phyloP scores from a whole-genome alignment of 1,284 basidiomycete species.

The Trichosporon sp. region DNA sequence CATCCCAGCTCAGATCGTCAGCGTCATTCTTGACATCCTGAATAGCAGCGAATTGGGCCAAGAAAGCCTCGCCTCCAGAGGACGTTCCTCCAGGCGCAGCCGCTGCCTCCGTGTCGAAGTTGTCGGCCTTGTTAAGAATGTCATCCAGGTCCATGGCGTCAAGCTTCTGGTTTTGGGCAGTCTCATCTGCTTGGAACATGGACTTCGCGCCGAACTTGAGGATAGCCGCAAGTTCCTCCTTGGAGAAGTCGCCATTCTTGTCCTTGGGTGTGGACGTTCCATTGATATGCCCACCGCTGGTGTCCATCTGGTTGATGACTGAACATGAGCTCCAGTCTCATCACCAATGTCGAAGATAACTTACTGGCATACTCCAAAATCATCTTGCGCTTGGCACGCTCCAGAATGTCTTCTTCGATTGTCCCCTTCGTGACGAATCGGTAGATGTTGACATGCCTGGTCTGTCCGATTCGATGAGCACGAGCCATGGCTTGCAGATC shows the following conservation, averaged over 20 bases:
- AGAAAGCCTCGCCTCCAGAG: slow-evolving; percentile 92
- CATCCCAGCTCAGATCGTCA: slow-evolving; percentile 91
- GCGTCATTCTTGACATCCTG: slow-evolving; percentile 86
- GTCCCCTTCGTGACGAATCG: slow-evolving; percentile 97
- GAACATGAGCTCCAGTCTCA: slow-evolving; percentile 14
- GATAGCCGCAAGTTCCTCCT: slow-evolving; percentile 96
- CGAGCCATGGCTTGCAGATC: slow-evolving; percentile 99
- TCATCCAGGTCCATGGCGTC: slow-evolving; percentile 99
- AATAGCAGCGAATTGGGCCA: slow-evolving; percentile 90
- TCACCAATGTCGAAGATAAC: slow-evolving; percentile 45
- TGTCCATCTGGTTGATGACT: slow-evolving; percentile 99
- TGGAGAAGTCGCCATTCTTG: slow-evolving; percentile 73
- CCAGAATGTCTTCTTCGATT: slow-evolving; percentile 97
- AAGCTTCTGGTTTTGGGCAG: slow-evolving; percentile 87
- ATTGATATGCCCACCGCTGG: slow-evolving; percentile 91
- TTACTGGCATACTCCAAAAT: slow-evolving; percentile 96
- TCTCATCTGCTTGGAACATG: slow-evolving; percentile 97
- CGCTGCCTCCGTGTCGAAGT: slow-evolving; percentile 90
- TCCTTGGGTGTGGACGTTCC: slow-evolving; percentile 76
- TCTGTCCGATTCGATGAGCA: slow-evolving; percentile 94
- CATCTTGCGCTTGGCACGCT: slow-evolving; percentile 99
- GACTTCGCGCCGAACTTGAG: slow-evolving; percentile 98
- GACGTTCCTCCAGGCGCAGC: slow-evolving; percentile 76
- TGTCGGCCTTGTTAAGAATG: slow-evolving; percentile 93
- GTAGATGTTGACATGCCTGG: slow-evolving; percentile 97